These are phyloP conservation scores for Wilcoxina mikolae DNA, from an alignment of 495 filamentous ascomycete species.

Conservation along the genomic window DNA sequence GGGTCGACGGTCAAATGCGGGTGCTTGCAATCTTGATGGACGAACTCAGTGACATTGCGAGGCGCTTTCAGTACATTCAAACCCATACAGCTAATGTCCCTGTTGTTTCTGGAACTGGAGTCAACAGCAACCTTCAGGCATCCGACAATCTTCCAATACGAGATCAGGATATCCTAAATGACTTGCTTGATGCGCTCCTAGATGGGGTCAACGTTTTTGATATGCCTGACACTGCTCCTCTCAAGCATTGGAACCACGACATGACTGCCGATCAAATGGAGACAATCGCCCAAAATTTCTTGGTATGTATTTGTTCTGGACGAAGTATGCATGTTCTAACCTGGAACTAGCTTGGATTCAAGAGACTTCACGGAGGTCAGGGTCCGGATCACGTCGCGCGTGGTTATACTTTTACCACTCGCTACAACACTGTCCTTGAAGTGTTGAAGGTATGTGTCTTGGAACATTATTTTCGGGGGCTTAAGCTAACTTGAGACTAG, in stretches of 20 bases:
- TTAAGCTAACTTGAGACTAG: constrained; percentile 2
- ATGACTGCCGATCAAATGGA: neutral
- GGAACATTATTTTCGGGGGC: neutral
- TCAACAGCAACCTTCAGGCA: neutral
- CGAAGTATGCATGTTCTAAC: neutral
- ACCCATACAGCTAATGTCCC: neutral
- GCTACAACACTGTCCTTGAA: constrained; percentile 1
- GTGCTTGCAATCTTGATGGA: no score
- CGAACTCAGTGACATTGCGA: no score
- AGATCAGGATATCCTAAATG: neutral
- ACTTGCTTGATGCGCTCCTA: neutral
- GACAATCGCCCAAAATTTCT: neutral
- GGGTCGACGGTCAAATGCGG: no score
- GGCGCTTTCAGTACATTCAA: no score
- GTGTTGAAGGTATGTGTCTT: neutral
- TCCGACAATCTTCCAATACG: neutral
- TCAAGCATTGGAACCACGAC: neutral
- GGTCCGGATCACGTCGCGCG: neutral
- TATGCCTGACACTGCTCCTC: neutral
- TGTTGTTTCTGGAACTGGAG: neutral
- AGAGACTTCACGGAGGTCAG: neutral
- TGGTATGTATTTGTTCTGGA: neutral
- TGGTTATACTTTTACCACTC: neutral
- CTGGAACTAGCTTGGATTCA: neutral
- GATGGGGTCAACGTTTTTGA: neutral